phyloP scores from a whole-genome alignment of 768 basidiomycete genomes.

The Solioccasus polychromus region DNA sequence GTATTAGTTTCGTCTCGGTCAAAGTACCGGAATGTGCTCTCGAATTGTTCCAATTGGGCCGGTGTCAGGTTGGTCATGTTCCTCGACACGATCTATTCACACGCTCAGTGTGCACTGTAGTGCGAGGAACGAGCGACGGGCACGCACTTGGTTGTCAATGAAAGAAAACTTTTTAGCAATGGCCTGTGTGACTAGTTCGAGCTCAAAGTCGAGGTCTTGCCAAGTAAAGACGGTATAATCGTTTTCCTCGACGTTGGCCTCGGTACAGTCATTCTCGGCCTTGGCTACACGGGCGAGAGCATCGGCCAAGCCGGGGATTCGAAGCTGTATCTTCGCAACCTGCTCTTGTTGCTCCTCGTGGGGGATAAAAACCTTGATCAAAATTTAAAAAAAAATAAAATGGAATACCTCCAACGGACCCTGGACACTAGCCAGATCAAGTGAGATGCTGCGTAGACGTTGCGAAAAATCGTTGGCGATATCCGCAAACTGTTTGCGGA shows the following conservation, averaged over 20 bases:
- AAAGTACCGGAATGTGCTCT: conserved; percentile 96
- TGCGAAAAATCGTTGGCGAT: conserved; percentile 76
- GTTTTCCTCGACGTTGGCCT: conserved; percentile 95
- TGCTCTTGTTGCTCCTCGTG: conserved; percentile 73
- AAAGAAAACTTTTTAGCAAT: conserved; percentile 91
- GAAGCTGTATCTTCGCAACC: conserved; percentile 60
- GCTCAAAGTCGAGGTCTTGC: conserved; percentile 88
- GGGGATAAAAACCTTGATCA: conserved; percentile 3
- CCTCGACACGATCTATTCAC: conserved; percentile 81
- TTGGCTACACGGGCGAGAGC: conserved; percentile 51
- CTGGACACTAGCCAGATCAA: conserved; percentile 68
- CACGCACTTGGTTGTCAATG: conserved; percentile 86
- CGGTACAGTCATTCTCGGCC: conserved; percentile 73
- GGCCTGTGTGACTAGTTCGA: conserved; percentile 76
- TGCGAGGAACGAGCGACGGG: not conserved
- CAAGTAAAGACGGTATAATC: conserved; percentile 90
- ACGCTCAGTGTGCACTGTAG: conserved; percentile 10
- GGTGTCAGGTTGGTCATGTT: conserved; percentile 95
- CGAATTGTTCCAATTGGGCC: conserved; percentile 94
- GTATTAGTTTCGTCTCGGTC: conserved; percentile 92
- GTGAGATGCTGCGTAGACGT: conserved; percentile 61
- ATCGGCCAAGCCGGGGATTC: conserved; percentile 63
- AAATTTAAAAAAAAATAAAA: conserved; percentile 4
- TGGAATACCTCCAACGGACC: conserved; percentile 68
- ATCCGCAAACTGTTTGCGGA: conserved; percentile 75